phyloP scores from a whole-genome alignment of 345 rosid genomes.

The Eutrema japonicum region DNA sequence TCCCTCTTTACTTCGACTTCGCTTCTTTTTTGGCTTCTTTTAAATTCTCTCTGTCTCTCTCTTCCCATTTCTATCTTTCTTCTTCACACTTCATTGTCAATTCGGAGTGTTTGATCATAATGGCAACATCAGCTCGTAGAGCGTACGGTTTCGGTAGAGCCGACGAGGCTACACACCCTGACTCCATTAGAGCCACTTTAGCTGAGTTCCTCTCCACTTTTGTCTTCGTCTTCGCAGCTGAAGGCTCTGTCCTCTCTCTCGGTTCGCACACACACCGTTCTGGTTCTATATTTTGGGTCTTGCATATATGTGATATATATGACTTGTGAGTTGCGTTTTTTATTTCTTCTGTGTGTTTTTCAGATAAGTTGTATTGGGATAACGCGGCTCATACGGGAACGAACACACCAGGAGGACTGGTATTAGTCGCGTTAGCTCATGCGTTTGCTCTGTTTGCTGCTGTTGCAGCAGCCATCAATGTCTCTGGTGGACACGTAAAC shows the following conservation, averaged over 20 bases:
- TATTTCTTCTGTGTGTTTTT: not conserved
- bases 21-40: constrained; percentile 39
- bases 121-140: constrained; percentile 50
- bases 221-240: constrained; percentile 78
- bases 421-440: constrained; percentile 66
- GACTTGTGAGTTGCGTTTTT: not conserved
- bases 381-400: constrained; percentile 38
- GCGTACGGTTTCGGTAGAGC: constrained; percentile 47
- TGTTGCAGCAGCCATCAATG: constrained; percentile 60
- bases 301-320: not conserved
- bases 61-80: constrained; percentile 4
- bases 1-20: constrained; percentile 31
- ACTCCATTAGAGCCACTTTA: constrained; percentile 56
- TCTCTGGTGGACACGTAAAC: constrained; percentile 80
- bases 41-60: constrained; percentile 33
- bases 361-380: constrained; percentile 57
- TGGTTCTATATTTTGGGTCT: not conserved
- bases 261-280: constrained; percentile 36
- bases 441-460: constrained; percentile 69
- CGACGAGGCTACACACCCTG: constrained; percentile 50
- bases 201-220: constrained; percentile 76
- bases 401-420: constrained; percentile 52
- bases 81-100: constrained; percentile 13
- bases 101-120: constrained; percentile 17
- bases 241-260: constrained; percentile 79